Percentiles rank a stretch among this genome's conserved stretches.
These are phyloP conservation scores for Manihot esculenta DNA, from an alignment of 441 rosid species.

Conservation along the genomic window DNA sequence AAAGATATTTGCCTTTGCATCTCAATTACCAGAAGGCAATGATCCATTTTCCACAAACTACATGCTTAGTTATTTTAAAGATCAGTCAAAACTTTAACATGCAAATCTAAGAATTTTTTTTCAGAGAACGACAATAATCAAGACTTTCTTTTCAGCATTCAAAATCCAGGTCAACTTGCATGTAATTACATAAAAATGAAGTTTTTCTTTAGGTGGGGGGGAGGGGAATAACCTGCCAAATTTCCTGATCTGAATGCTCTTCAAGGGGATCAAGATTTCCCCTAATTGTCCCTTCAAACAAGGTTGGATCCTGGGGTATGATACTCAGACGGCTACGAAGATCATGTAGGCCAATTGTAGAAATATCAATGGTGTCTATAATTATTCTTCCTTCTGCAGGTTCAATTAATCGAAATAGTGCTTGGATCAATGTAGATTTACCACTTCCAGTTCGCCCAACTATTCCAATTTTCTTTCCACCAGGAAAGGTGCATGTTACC, in stretches of 20 bases:
- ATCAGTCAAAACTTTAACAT: background rate
- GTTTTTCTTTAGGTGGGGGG: too few species aligned
- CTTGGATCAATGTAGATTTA: conserved; percentile 96
- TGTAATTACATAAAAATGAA: background rate
- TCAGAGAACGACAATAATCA: background rate
- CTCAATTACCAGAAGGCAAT: background rate
- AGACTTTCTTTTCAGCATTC: background rate
- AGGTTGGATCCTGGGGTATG: conserved; percentile 98
- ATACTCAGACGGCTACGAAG: conserved; percentile 93
- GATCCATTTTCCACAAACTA: background rate
- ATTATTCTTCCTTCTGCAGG: conserved; percentile 80
- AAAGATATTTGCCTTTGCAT: background rate
- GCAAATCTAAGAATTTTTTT: background rate
- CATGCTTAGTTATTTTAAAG: background rate
- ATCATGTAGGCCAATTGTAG: conserved; percentile 93
- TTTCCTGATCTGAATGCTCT: conserved; percentile 84
- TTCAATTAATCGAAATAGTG: conserved; percentile 92
- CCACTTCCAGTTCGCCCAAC: conserved; percentile 99
- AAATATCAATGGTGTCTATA: conserved; percentile 91
- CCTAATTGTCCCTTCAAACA: conserved; percentile 95
- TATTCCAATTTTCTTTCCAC: conserved; percentile 95
- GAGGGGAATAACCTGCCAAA: conserved; percentile 70
- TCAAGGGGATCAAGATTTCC: conserved; percentile 96
- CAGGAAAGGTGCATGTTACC: conserved; percentile 80
- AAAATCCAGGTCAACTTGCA: background rate